These are phyloP conservation scores for Hymenoscyphus infarciens DNA, from an alignment of 2,329 filamentous ascomycete species.

Conservation along the genomic window DNA sequence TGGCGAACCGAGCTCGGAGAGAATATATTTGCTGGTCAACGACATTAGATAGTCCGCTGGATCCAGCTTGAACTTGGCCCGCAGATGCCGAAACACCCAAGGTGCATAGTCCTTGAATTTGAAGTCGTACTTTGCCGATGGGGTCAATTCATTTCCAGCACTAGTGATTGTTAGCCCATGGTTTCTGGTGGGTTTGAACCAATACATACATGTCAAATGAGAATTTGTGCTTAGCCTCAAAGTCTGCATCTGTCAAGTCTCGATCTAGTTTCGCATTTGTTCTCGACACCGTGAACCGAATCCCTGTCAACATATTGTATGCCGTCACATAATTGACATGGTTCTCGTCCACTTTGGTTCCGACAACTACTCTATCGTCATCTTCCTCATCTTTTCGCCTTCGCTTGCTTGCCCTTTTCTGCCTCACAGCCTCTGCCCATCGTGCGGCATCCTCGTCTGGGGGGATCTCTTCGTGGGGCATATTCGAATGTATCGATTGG, in stretches of 20 bases:
- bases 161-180: conserved; percentile 46
- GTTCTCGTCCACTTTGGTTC: conserved; percentile 95
- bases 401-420: conserved; percentile 85
- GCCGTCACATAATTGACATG: conserved; percentile 97
- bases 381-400: conserved; percentile 81
- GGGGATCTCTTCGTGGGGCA: conserved; percentile 75
- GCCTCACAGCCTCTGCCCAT: conserved; percentile 89
- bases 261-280: conserved; percentile 97
- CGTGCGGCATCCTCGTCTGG: conserved; percentile 87
- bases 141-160: conserved; percentile 93
- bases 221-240: conserved; percentile 92
- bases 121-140: conserved; percentile 99
- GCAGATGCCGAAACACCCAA: conserved; percentile 94
- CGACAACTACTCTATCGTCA: conserved; percentile 90
- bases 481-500: conserved; percentile 79
- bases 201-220: conserved; percentile 89
- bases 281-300: conserved; percentile 91
- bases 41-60: conserved; percentile 98
- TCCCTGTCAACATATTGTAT: conserved; percentile 99
- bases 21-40: conserved; percentile 95
- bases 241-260: conserved; percentile 84
- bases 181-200: background rate
- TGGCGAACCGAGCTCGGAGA: conserved; percentile 93
- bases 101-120: conserved; percentile 99
- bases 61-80: conserved; percentile 83